phyloP scores from a whole-genome alignment of 768 basidiomycete species.

The Lentinula guzmanii region DNA sequence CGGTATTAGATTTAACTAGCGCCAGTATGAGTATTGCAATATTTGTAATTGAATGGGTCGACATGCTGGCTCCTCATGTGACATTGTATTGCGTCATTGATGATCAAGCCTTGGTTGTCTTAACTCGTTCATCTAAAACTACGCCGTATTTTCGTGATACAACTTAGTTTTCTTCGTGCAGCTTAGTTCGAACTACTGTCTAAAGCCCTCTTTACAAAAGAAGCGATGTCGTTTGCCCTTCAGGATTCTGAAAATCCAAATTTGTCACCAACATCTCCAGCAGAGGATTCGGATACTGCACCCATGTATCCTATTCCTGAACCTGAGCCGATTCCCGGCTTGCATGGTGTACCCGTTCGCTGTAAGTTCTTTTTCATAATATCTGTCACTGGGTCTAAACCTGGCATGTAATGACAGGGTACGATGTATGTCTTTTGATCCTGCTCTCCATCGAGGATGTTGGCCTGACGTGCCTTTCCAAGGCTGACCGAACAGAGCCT shows the following conservation, averaged over 20 bases:
- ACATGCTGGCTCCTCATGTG: too few species aligned
- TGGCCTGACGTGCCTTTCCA: neutral
- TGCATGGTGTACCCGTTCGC: conserved; percentile 71
- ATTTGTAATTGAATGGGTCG: too few species aligned
- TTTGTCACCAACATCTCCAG: conserved; percentile 39
- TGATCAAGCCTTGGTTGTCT: too few species aligned
- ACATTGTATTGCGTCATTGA: too few species aligned
- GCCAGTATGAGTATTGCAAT: too few species aligned
- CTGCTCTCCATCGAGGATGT: conserved; percentile 11
- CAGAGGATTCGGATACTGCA: conserved; percentile 57
- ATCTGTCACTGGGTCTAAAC: conserved; percentile 1
- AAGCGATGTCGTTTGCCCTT: conserved; percentile 14
- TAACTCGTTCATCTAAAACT: too few species aligned
- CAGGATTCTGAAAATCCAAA: conserved; percentile 28
- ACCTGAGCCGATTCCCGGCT: conserved; percentile 65
- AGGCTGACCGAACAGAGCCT: conserved; percentile 81
- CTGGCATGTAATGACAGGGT: conserved; percentile 46
- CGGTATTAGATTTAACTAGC: neutral
- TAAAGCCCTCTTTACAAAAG: conserved; percentile 7
- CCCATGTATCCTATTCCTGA: conserved; percentile 41
- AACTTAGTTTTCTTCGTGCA: too few species aligned
- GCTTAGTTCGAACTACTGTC: too few species aligned
- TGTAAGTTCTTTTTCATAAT: conserved; percentile 46
- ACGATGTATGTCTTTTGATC: conserved; percentile 59
- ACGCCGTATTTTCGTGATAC: too few species aligned